Percentiles rank a stretch among this genome's conserved stretches.
phyloP scores from a whole-genome alignment of 1,284 basidiomycete species.

The Salmacisia buchloeana region DNA sequence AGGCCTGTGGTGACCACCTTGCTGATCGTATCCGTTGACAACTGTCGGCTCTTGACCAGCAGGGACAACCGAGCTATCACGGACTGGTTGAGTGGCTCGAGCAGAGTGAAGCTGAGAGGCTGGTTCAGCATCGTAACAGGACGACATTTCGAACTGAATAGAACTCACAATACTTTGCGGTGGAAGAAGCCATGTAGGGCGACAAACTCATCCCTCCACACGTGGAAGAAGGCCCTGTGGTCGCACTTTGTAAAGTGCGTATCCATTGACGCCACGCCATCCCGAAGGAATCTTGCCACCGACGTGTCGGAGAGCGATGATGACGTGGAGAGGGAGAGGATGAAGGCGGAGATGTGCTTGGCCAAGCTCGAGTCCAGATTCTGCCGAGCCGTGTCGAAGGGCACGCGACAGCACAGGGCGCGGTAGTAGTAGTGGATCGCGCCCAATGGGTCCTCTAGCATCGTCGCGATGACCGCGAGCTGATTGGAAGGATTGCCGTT shows the following conservation, averaged over 20 bases:
- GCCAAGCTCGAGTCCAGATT: slow-evolving; percentile 64
- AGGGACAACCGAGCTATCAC: not conserved
- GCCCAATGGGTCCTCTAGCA: slow-evolving; percentile 72
- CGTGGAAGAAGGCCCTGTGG: slow-evolving; percentile 10
- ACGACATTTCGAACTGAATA: not conserved
- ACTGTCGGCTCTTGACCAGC: not conserved
- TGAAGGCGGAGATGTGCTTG: too few species aligned
- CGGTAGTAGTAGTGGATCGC: slow-evolving; percentile 84
- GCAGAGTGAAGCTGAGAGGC: not conserved
- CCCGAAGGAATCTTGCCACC: too few species aligned
- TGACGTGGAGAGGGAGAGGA: too few species aligned
- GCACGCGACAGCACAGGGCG: slow-evolving; percentile 75
- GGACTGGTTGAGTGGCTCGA: not conserved
- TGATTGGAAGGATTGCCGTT: slow-evolving; percentile 78
- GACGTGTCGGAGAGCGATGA: too few species aligned
- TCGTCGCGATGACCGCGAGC: slow-evolving; percentile 82
- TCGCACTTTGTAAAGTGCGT: not conserved
- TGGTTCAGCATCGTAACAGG: not conserved
- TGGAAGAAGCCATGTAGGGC: slow-evolving; percentile 40
- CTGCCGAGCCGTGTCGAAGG: slow-evolving; percentile 78
- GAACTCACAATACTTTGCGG: slow-evolving; percentile 20
- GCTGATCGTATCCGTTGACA: not conserved
- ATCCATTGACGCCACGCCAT: not conserved
- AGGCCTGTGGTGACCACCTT: slow-evolving; percentile 2
- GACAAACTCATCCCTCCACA: slow-evolving; percentile 29